Percentiles rank a stretch among this genome's conserved stretches.
Conservation (phyloP, 352 stramenopile species). For the Aphanomyces astaci region DNA sequence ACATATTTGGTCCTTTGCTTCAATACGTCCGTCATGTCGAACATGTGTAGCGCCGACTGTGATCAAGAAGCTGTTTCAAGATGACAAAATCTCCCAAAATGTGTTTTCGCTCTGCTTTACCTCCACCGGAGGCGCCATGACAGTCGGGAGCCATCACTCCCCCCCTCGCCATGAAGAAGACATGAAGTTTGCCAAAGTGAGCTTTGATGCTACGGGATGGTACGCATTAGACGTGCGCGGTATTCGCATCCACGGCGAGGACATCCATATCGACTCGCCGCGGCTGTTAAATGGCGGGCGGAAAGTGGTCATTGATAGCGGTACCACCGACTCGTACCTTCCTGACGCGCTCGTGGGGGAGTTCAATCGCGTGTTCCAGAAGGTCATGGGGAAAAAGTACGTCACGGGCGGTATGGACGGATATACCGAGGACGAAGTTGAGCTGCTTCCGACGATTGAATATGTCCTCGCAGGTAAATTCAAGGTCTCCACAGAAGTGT, state of each 20-base stretch:
- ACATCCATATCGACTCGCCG: constrained; percentile 42
- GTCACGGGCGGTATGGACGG: constrained; percentile 36
- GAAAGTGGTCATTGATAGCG: constrained; percentile 78
- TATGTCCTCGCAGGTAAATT: constrained; percentile 50
- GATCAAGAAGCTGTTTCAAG: constrained; percentile 57
- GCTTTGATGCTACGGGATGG: constrained; percentile 30
- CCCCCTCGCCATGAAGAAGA: constrained; percentile 35
- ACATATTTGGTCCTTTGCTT: constrained; percentile 8
- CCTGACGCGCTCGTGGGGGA: constrained; percentile 39
- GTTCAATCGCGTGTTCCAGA: constrained; percentile 52
- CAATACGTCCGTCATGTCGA: neutral
- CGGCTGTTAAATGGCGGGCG: constrained; percentile 32
- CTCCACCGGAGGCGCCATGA: constrained; percentile 56
- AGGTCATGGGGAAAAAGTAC: constrained; percentile 9
- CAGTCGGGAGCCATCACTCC: constrained; percentile 44
- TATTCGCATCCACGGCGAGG: constrained; percentile 50
- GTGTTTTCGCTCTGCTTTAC: constrained; percentile 76
- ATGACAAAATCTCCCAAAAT: constrained; percentile 76
- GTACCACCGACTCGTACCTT: constrained; percentile 78
- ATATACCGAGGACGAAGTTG: constrained; percentile 44
- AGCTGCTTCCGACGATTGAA: constrained; percentile 53
- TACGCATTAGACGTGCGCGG: constrained; percentile 64
- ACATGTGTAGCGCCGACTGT: constrained; percentile 51
- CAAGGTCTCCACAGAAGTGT: no score
- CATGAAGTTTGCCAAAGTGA: constrained; percentile 12